Base-by-base conservation (phyloP, 352 stramenopile genomes). In the Elongisporangium prolatum region DNA sequence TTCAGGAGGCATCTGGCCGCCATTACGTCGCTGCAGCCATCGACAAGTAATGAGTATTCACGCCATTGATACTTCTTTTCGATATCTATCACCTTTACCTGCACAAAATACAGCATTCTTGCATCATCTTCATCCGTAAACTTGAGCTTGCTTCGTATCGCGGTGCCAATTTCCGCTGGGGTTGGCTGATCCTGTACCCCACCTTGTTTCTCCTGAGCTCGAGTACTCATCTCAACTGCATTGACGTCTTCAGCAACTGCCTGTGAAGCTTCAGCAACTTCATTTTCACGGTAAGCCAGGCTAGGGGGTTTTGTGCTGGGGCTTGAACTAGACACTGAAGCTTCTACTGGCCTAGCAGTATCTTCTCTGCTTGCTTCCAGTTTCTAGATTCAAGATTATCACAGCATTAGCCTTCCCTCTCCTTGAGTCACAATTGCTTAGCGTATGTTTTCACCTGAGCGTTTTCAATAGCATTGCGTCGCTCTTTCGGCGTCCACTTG, bases 101-200 rank as follows among this genome's bases (percentile, higher is more conserved):
- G 57, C 11, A 76, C 34, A 38, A 74, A 88, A 37, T 68, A 48
- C 38, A 88, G 52, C 74, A 90, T 84, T 25, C 65, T 60, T 5
- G 67, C 80, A 28, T 84, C 61, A 6, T 88, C 77, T 24, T 71
- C 56, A 0, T 52, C 20, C 8, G 75, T 74, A 61, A 81, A 89
- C 18, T 22, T 37, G 21, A 60, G 4, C n/a, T 57, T 50, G n/a
- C 21, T 21, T 34, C 44, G 38, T 44, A 52, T 63, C 25, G 66
- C 44, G 4, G 10, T 25, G 0, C 60, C 67, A 47, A 74, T 75
- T 44, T 17, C 10, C 11, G 14, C 17, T 44, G 34, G 34, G 34
- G 34, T 44, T 44, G 34, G 10, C 8, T 44, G 28, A 61, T 88
- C 85, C 18, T 76, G 21, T 1, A 38, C 1, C 28, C 6, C 34